Evolutionary conservation across 2,329 filamentous ascomycete genomes (phyloP), one percentile per base, ranked within the genome.

Genomic region (Calonectria multiphialidica): DNA sequence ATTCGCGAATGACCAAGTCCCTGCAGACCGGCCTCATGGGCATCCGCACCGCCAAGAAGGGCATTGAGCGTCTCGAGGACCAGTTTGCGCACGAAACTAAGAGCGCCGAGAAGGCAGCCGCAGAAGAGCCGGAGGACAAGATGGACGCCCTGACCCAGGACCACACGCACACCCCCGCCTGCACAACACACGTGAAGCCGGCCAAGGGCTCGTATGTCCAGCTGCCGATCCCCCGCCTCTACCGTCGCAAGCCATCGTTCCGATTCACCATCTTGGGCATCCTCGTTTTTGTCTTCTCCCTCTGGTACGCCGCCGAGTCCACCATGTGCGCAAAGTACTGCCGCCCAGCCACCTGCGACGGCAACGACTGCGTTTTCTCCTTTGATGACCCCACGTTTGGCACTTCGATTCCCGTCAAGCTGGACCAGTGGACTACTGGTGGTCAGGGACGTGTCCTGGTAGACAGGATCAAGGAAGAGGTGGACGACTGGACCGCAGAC

Each of bases 371-470:
- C 78, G 84, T 87, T 42, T 92, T 89, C 89, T 88, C 87, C 33
- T 85, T 86, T 13, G 86, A 89, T 55, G 90, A 92, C 78, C 91
- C 91, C 0, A 87, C 87, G 30, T 92, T 90, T 80, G 90, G 90
- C n/a, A 85, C 84, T 45, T 89, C 90, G 1, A 84, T 92, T 55
- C 90, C 91, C 3, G 87, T 91, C 69, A 92, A 92, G 82, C 77
- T 92, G 15, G 90, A 93, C 78, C 87, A 92, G 76, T 92, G 90
- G 90, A 79, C 85, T 10, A 89, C 88, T 0, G 87, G 88, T 18
- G 90, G 90, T 1, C 82, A 81, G 40, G 88, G 88, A 6, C 87
- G 88, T 44, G 76, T 74, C 1, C 50, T 86, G 4, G 80, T 82
- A 16, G 80, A 79, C n/a, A 79, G 81, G 50, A 74, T 84, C 2